Percentiles rank a stretch among this genome's conserved stretches.
phyloP scores from a whole-genome alignment of 2,329 filamentous ascomycete genomes.

The Aspergillus sp. region DNA sequence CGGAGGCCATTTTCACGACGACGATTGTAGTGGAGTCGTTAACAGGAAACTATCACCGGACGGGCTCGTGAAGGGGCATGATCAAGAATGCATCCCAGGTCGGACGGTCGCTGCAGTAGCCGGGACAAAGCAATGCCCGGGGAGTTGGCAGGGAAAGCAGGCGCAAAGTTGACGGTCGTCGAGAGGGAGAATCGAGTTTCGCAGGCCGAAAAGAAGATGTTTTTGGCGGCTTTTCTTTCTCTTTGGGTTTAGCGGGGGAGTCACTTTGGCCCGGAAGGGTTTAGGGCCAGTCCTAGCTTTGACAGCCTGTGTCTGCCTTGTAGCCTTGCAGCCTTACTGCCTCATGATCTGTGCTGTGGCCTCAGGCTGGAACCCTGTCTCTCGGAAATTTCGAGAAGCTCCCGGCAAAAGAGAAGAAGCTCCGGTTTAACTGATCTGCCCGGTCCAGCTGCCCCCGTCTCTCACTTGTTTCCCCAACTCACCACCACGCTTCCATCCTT shows the following conservation, averaged over 20 bases:
- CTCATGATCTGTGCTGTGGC: conserved; percentile 15
- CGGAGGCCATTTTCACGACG: conserved; percentile 37
- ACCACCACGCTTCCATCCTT: neutral
- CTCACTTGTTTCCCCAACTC: conserved; percentile 9
- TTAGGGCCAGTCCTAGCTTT: conserved; percentile 21
- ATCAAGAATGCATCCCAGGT: conserved; percentile 29
- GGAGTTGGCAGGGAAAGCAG: neutral
- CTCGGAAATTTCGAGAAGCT: conserved; percentile 52
- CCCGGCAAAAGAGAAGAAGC: conserved; percentile 18
- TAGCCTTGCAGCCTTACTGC: conserved; percentile 15
- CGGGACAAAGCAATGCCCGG: neutral
- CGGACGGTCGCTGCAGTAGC: conserved; percentile 1
- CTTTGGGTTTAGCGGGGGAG: conserved; percentile 26
- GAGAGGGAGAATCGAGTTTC: neutral
- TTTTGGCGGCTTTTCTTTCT: conserved; percentile 32
- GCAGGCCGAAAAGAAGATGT: conserved; percentile 23
- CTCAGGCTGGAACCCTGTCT: conserved; percentile 23
- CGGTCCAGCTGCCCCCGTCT: conserved; percentile 16
- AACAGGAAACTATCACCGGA: conserved; percentile 33
- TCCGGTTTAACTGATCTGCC: conserved; percentile 21
- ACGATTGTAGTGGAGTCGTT: conserved; percentile 21
- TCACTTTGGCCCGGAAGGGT: conserved; percentile 16
- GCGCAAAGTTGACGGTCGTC: conserved; percentile 7
- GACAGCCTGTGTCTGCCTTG: conserved; percentile 12
- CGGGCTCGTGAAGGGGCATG: conserved; percentile 34